phyloP scores from a whole-genome alignment of 2,329 filamentous ascomycete species.

The Pyrenochaeta sp. region DNA sequence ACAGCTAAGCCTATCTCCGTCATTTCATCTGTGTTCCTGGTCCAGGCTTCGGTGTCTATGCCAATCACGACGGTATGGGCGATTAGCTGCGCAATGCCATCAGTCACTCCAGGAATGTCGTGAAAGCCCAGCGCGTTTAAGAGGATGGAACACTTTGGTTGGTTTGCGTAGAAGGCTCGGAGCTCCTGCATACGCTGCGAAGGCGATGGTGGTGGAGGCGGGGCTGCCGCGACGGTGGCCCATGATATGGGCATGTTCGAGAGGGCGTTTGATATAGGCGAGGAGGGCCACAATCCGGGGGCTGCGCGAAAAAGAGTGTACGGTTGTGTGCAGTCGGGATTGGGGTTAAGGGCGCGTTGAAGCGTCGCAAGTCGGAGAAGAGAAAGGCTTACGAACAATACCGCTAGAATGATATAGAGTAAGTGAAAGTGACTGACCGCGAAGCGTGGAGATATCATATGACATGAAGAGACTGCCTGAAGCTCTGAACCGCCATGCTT shows the following conservation, averaged over 20 bases:
- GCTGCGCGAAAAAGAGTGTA: no score
- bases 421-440: no score
- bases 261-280: not conserved
- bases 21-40: constrained; percentile 19
- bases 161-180: not conserved
- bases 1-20: constrained; percentile 27
- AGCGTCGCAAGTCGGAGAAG: no score
- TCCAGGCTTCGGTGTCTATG: constrained; percentile 30
- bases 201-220: not conserved
- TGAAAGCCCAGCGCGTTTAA: not conserved
- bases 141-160: not conserved
- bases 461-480: no score
- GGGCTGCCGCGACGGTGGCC: constrained; percentile 1
- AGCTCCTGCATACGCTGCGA: not conserved
- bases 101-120: not conserved
- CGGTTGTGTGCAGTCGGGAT: no score
- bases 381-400: no score
- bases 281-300: not conserved
- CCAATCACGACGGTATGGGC: constrained; percentile 17
- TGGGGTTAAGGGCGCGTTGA: no score
- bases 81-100: constrained; percentile 3
- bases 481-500: no score
- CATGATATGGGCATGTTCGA: not conserved
- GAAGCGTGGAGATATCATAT: no score
- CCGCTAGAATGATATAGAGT: no score